phyloP scores from a whole-genome alignment of 306 rosid genomes.

The Abrus precatorius region DNA sequence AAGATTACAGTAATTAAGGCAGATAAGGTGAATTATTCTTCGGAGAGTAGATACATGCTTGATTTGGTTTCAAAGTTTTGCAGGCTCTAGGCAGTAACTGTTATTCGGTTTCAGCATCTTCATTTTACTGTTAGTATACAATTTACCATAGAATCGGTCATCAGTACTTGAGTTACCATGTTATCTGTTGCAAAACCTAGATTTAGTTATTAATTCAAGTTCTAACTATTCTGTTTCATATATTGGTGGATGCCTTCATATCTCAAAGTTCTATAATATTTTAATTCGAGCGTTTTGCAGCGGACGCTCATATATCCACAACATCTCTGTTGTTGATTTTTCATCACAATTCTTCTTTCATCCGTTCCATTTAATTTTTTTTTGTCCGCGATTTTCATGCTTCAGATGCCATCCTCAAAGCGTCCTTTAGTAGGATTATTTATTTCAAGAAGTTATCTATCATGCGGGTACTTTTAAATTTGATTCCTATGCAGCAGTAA shows the following conservation, averaged over 20 bases:
- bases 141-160: constrained; percentile 3
- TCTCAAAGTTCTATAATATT: not conserved
- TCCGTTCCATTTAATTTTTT: not conserved
- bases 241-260: not conserved
- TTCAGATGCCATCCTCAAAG: not conserved
- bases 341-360: not conserved
- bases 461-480: not conserved
- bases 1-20: constrained; percentile 79
- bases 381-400: not conserved
- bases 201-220: constrained; percentile 13
- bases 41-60: constrained; percentile 65
- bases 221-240: not conserved
- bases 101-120: constrained; percentile 11
- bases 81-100: constrained; percentile 53
- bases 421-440: not conserved
- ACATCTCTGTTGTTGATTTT: not conserved
- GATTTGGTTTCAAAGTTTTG: constrained; percentile 58
- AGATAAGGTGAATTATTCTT: constrained; percentile 66
- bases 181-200: constrained; percentile 21
- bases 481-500: constrained; percentile 30
- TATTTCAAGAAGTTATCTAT: not conserved
- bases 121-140: not conserved
- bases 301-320: not conserved
- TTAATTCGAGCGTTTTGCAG: not conserved
- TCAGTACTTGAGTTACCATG: not conserved